These are phyloP conservation scores for Candida golubevii DNA, from an alignment of 805 yeast species.

Conservation along the genomic window DNA sequence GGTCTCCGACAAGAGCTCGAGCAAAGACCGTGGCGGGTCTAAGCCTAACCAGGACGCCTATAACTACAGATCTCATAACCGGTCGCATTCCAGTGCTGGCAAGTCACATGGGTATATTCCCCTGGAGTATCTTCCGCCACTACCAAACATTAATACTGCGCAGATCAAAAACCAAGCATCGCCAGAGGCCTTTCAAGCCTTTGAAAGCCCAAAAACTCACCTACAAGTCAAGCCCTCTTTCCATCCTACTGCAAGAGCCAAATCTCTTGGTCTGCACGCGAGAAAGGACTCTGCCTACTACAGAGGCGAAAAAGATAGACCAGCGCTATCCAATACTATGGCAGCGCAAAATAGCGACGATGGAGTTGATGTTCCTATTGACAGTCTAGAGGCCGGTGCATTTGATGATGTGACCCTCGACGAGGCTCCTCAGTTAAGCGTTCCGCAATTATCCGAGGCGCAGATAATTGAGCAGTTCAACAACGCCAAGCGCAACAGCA, in stretches of 20 bases:
- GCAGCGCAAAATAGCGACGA: slow-evolving; percentile 45
- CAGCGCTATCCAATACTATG: slow-evolving; percentile 44
- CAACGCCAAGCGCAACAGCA: slow-evolving; percentile 64
- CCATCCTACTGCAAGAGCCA: slow-evolving; percentile 87
- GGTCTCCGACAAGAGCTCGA: neutral
- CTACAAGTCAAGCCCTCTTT: slow-evolving; percentile 18
- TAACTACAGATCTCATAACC: slow-evolving; percentile 31
- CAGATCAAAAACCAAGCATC: slow-evolving; percentile 18
- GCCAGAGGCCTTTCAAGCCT: neutral
- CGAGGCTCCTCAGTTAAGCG: slow-evolving; percentile 27
- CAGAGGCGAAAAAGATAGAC: slow-evolving; percentile 24
- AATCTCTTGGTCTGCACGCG: slow-evolving; percentile 74
- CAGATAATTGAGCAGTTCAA: slow-evolving; percentile 41
- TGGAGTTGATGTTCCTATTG: slow-evolving; percentile 20
- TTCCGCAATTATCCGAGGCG: slow-evolving; percentile 37
- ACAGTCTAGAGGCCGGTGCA: slow-evolving; percentile 38
- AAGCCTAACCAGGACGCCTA: neutral
- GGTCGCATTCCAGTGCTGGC: slow-evolving; percentile 22
- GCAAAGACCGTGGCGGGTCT: neutral
- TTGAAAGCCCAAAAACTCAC: neutral
- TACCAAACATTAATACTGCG: slow-evolving; percentile 36
- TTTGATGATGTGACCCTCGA: slow-evolving; percentile 55
- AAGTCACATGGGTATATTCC: slow-evolving; percentile 40
- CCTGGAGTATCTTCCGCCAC: slow-evolving; percentile 42
- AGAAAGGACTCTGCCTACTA: slow-evolving; percentile 52